A percentile compares a stretch with the other conserved stretches of the same genome.
Evolutionary conservation across 106 monocot species (phyloP).

Genomic region (Agapanthus africanus): DNA sequence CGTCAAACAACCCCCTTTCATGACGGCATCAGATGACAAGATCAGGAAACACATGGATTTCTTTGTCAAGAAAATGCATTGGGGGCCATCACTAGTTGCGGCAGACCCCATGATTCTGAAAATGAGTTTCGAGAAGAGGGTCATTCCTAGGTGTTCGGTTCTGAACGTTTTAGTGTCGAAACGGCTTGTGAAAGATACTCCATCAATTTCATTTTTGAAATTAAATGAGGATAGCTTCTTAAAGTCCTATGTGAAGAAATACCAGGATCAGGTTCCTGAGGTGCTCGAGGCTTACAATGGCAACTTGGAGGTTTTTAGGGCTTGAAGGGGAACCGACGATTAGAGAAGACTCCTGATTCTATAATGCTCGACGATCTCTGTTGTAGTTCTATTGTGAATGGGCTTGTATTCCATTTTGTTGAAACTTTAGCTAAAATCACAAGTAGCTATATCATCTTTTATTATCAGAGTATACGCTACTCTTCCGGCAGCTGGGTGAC

Average conservation of each 20-base stretch:
- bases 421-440: too few relatives aligned
- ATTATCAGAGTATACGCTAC: too few relatives aligned
- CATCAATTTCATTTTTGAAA: background rate
- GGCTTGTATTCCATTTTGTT: too few relatives aligned
- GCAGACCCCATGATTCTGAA: slow-evolving; percentile 8
- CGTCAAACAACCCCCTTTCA: slow-evolving; percentile 23
- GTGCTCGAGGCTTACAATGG: background rate
- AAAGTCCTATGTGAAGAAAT: slow-evolving; percentile 22
- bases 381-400: too few relatives aligned
- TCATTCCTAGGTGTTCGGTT: slow-evolving; percentile 36
- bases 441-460: too few relatives aligned
- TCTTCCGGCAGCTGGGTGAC: too few relatives aligned
- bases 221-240: slow-evolving; percentile 11
- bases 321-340: too few relatives aligned
- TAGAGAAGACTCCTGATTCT: too few relatives aligned
- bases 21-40: slow-evolving; percentile 23
- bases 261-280: slow-evolving; percentile 3
- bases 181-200: background rate
- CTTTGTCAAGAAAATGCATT: slow-evolving; percentile 10
- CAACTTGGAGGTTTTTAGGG: too few relatives aligned
- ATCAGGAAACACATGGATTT: slow-evolving; percentile 23
- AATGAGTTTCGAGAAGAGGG: slow-evolving; percentile 32
- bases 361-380: too few relatives aligned
- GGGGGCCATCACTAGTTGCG: background rate
- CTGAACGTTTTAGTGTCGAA: slow-evolving; percentile 10